phyloP scores from a whole-genome alignment of 1,284 basidiomycete species.

The Sutorius eximius region DNA sequence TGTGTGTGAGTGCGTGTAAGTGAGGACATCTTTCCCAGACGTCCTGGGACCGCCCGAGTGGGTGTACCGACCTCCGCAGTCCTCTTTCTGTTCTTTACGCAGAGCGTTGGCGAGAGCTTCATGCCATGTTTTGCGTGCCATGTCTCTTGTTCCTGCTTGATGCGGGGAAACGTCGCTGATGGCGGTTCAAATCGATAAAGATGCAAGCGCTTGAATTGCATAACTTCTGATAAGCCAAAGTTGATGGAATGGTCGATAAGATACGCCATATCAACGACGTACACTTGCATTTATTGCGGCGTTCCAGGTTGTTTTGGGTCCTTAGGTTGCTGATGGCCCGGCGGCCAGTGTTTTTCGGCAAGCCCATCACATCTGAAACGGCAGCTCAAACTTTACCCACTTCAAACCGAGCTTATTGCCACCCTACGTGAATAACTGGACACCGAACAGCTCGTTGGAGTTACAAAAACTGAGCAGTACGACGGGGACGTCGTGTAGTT shows the following conservation, averaged over 20 bases:
- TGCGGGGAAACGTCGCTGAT: not conserved
- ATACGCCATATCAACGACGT: too few relatives aligned
- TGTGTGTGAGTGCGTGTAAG: not conserved
- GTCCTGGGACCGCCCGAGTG: not conserved
- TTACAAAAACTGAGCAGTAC: too few relatives aligned
- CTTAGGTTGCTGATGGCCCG: too few relatives aligned
- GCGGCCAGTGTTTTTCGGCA: too few relatives aligned
- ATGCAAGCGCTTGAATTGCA: not conserved
- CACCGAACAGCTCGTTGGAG: too few relatives aligned
- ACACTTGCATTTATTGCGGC: too few relatives aligned
- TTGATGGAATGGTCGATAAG: not conserved
- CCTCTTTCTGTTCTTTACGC: conserved; percentile 43
- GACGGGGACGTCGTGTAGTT: too few relatives aligned
- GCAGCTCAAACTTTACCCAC: too few relatives aligned
- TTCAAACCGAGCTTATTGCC: too few relatives aligned
- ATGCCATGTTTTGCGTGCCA: conserved; percentile 44
- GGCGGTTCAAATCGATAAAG: not conserved
- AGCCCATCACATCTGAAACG: too few relatives aligned
- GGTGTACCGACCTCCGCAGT: conserved; percentile 11
- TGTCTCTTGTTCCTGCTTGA: not conserved
- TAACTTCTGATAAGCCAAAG: not conserved
- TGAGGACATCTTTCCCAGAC: not conserved
- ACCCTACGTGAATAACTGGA: too few relatives aligned
- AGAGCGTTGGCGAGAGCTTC: conserved; percentile 47
- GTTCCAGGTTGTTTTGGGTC: too few relatives aligned